Evolutionary conservation across 176 grass and related monocot species (phyloP).

Genomic region (Musa acuminata): DNA sequence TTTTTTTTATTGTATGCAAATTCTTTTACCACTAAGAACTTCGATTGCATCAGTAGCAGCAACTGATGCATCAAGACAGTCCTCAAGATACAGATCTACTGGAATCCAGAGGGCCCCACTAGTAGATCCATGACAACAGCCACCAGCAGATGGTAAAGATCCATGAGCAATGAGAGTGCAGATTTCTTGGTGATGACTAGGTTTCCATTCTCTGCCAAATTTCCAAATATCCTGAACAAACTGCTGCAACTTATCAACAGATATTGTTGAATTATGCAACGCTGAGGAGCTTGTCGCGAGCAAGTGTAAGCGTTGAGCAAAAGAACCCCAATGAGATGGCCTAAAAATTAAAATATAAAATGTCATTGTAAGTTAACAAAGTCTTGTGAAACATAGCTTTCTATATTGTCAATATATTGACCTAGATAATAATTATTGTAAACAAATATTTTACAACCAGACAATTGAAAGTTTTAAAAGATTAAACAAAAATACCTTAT

Average conservation of each 20-base stretch:
- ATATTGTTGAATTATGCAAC: constrained; percentile 43
- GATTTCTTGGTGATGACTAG: constrained; percentile 33
- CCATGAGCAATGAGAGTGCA: constrained; percentile 33
- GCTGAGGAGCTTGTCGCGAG: constrained; percentile 64
- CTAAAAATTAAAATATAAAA: constrained; percentile 31
- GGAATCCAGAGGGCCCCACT: constrained; percentile 76
- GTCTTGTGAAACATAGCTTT: neutral
- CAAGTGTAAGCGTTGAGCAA: constrained; percentile 47
- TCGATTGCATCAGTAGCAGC: constrained; percentile 86
- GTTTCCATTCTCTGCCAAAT: constrained; percentile 38
- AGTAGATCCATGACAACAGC: constrained; percentile 40
- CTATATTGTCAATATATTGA: neutral
- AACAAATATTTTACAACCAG: neutral
- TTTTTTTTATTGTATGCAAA: neutral
- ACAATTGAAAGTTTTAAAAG: neutral
- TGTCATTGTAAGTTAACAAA: constrained; percentile 18
- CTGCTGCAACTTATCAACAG: constrained; percentile 47
- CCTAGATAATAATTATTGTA: neutral
- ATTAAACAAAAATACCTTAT: neutral
- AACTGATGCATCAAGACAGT: constrained; percentile 82
- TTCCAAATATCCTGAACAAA: constrained; percentile 34
- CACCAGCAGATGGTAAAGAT: constrained; percentile 42
- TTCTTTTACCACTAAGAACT: constrained; percentile 67
- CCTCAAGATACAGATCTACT: constrained; percentile 93
- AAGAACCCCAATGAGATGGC: constrained; percentile 55